Conservation (phyloP, 2,329 filamentous ascomycete species). For the Ophiostoma novo-ulmi region DNA sequence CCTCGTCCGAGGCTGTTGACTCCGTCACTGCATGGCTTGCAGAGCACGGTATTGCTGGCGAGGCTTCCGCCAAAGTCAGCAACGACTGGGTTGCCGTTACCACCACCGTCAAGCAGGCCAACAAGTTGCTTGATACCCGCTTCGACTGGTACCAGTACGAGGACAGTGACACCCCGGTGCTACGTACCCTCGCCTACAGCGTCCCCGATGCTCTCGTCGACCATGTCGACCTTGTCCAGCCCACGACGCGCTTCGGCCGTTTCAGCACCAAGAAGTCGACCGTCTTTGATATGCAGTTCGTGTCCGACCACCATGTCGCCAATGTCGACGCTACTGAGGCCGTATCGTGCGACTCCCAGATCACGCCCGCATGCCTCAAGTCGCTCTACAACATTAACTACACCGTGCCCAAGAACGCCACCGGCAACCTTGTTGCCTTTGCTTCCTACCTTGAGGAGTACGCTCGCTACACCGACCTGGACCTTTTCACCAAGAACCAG, state of each 20-base stretch:
- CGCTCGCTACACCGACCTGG: slow-evolving; percentile 46
- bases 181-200: slow-evolving; percentile 55
- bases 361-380: slow-evolving; percentile 47
- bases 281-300: slow-evolving; percentile 37
- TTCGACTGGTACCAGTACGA: slow-evolving; percentile 53
- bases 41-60: slow-evolving; percentile 38
- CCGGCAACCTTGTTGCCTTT: slow-evolving; percentile 37
- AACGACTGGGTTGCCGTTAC: slow-evolving; percentile 59
- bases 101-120: slow-evolving; percentile 47
- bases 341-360: slow-evolving; percentile 36
- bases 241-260: slow-evolving; percentile 58
- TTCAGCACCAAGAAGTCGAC: slow-evolving; percentile 40
- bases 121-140: slow-evolving; percentile 51
- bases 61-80: slow-evolving; percentile 37
- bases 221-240: slow-evolving; percentile 59
- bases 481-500: slow-evolving; percentile 46
- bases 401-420: slow-evolving; percentile 30
- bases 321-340: slow-evolving; percentile 27
- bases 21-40: slow-evolving; percentile 53
- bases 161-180: slow-evolving; percentile 39
- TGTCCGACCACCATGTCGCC: slow-evolving; percentile 26
- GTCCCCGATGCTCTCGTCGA: slow-evolving; percentile 51
- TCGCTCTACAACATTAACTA: slow-evolving; percentile 45
- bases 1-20: slow-evolving; percentile 43
- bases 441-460: slow-evolving; percentile 46